Percentiles rank a stretch among this genome's conserved stretches.
phyloP scores from a whole-genome alignment of 2,329 filamentous ascomycete genomes.

The Geosmithia putterillii region DNA sequence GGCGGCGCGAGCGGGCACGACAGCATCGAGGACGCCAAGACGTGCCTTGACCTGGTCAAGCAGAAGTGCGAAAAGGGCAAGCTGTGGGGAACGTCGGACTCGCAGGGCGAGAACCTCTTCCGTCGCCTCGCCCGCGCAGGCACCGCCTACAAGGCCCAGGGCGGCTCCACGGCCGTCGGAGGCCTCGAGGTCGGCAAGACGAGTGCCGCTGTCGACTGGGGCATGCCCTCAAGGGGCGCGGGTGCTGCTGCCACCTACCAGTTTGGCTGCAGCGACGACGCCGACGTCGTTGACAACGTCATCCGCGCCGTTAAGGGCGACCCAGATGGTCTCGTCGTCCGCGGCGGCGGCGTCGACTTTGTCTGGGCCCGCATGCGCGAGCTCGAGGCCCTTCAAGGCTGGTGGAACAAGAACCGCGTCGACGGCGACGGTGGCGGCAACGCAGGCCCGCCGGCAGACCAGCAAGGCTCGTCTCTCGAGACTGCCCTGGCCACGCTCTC shows the following conservation, averaged over 20 bases:
- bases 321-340: constrained; percentile 41
- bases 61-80: constrained; percentile 93
- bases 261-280: constrained; percentile 46
- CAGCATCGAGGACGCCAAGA: constrained; percentile 82
- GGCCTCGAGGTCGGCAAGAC: constrained; percentile 45
- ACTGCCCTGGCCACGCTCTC: constrained; percentile 31
- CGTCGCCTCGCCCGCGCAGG: constrained; percentile 59
- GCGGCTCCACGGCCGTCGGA: constrained; percentile 42
- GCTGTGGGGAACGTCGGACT: constrained; percentile 69
- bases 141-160: constrained; percentile 48
- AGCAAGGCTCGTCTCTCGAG: constrained; percentile 24
- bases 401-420: constrained; percentile 50
- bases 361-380: constrained; percentile 55
- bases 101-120: constrained; percentile 79
- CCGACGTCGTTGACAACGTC: constrained; percentile 41
- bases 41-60: constrained; percentile 85
- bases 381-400: constrained; percentile 52
- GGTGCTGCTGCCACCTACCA: constrained; percentile 43
- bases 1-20: constrained; percentile 67
- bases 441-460: constrained; percentile 20
- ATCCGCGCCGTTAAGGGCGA: constrained; percentile 49
- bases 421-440: constrained; percentile 15
- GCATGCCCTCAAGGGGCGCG: constrained; percentile 53
- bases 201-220: constrained; percentile 80
- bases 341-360: constrained; percentile 51